phyloP scores from a whole-genome alignment of 805 yeast species.

The Millerozyma miso region DNA sequence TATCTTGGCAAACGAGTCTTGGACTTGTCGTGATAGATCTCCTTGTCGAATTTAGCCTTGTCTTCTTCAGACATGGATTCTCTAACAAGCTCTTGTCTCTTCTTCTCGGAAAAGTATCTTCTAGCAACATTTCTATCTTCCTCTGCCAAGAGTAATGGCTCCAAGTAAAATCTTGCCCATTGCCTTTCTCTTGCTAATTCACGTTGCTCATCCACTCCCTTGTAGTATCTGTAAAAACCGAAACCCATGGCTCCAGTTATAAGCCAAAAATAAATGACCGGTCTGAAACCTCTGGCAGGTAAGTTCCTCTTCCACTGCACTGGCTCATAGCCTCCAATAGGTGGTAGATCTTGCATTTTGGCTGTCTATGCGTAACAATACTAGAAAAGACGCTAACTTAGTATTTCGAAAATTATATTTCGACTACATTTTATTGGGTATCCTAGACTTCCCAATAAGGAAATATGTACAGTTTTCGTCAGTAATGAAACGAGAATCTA shows the following conservation, averaged over 20 bases:
- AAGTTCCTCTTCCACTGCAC: slow-evolving; percentile 87
- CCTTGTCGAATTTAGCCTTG: slow-evolving; percentile 39
- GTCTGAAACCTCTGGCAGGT: slow-evolving; percentile 83
- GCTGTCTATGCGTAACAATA: neutral
- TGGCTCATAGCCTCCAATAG: slow-evolving; percentile 79
- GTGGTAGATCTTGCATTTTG: slow-evolving; percentile 76
- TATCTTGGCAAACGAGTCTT: slow-evolving; percentile 41
- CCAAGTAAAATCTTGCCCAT: slow-evolving; percentile 71
- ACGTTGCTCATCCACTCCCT: slow-evolving; percentile 69
- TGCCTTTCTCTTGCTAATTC: slow-evolving; percentile 72
- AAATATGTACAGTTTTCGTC: slow-evolving; percentile 1
- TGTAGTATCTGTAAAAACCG: slow-evolving; percentile 64
- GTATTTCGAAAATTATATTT: slow-evolving; percentile 5
- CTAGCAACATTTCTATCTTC: slow-evolving; percentile 75
- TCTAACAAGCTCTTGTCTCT: slow-evolving; percentile 56
- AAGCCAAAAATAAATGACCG: slow-evolving; percentile 64
- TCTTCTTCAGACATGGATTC: slow-evolving; percentile 38
- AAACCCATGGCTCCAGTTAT: slow-evolving; percentile 60
- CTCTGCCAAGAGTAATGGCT: slow-evolving; percentile 77
- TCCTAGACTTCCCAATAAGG: slow-evolving; percentile 7
- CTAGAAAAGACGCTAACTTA: neutral
- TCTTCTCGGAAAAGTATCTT: slow-evolving; percentile 60
- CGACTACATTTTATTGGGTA: slow-evolving; percentile 9
- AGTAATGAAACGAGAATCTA: no score
- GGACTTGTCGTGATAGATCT: slow-evolving; percentile 40